phyloP scores from a whole-genome alignment of 805 yeast species.

The Suhomyces xylopsoci region DNA sequence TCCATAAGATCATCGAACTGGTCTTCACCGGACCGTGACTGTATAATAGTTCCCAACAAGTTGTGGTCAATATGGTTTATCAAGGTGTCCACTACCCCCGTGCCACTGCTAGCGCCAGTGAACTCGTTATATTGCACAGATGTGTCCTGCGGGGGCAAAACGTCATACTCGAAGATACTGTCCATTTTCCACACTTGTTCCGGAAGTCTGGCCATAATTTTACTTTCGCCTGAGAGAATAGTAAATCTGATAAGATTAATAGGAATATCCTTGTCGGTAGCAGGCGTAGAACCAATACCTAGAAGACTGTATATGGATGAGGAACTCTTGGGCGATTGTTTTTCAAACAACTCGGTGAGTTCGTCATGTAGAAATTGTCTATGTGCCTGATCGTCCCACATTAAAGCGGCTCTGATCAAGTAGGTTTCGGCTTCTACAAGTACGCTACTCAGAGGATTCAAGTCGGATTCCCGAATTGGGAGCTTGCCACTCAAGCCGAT shows the following conservation, averaged over 20 bases:
- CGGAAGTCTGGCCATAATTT: conserved; percentile 70
- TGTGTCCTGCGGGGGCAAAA: conserved; percentile 56
- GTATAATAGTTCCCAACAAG: conserved; percentile 42
- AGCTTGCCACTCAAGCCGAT: conserved; percentile 37
- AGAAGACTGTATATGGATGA: conserved; percentile 2
- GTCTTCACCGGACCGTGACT: conserved; percentile 18
- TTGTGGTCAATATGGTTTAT: conserved; percentile 47
- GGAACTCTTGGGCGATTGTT: conserved; percentile 1
- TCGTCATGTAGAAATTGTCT: conserved; percentile 48
- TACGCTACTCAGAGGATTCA: conserved; percentile 24
- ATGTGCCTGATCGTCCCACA: conserved; percentile 53
- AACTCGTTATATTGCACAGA: conserved; percentile 37
- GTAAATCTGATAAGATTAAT: conserved; percentile 63
- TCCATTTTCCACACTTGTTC: conserved; percentile 55
- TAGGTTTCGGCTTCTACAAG: conserved; percentile 56
- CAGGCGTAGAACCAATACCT: conserved; percentile 6
- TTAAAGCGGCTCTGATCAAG: conserved; percentile 47
- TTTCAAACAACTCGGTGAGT: conserved; percentile 19
- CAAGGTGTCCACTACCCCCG: conserved; percentile 1
- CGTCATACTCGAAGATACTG: conserved; percentile 67
- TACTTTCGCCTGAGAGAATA: conserved; percentile 66
- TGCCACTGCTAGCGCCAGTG: conserved; percentile 19
- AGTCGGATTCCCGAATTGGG: conserved; percentile 19
- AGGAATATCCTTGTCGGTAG: conserved; percentile 42
- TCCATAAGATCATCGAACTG: conserved; percentile 17